phyloP scores from a whole-genome alignment of 805 yeast species.

The Candida mattraensis region DNA sequence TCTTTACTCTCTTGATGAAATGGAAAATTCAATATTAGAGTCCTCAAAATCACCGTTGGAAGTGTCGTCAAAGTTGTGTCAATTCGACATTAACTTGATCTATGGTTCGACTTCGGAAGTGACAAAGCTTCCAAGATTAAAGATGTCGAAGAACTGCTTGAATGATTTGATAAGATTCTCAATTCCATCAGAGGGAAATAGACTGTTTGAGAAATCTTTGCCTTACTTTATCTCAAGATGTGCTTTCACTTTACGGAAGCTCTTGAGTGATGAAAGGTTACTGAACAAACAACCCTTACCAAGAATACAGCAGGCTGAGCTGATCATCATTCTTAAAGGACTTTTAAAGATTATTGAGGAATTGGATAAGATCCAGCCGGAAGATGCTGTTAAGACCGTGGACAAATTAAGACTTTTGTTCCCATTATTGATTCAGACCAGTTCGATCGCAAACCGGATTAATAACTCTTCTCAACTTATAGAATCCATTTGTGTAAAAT shows the following conservation, averaged over 20 bases:
- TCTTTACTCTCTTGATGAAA: constrained; percentile 55
- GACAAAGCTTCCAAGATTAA: constrained; percentile 40
- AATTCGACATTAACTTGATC: constrained; percentile 46
- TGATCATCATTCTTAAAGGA: constrained; percentile 48
- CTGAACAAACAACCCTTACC: constrained; percentile 66
- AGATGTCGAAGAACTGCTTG: constrained; percentile 57
- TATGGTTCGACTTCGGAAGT: constrained; percentile 65
- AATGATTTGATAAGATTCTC: constrained; percentile 47
- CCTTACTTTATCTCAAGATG: constrained; percentile 57
- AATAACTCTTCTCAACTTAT: constrained; percentile 18
- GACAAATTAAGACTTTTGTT: constrained; percentile 16
- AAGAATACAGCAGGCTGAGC: constrained; percentile 61
- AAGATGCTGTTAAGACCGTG: constrained; percentile 2
- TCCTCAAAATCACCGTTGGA: constrained; percentile 30
- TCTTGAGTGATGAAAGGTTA: constrained; percentile 60
- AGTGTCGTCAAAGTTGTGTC: constrained; percentile 38
- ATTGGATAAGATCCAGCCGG: constrained; percentile 4
- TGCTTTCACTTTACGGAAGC: constrained; percentile 61
- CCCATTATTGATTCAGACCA: constrained; percentile 26
- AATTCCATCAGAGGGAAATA: constrained; percentile 23
- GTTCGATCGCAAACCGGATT: constrained; percentile 19
- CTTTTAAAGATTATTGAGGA: constrained; percentile 23
- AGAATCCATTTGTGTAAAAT: constrained; percentile 17
- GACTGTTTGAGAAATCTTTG: constrained; percentile 31
- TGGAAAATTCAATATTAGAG: constrained; percentile 39